Conservation (phyloP, 345 rosid genomes). For the Pistacia atlantica region DNA sequence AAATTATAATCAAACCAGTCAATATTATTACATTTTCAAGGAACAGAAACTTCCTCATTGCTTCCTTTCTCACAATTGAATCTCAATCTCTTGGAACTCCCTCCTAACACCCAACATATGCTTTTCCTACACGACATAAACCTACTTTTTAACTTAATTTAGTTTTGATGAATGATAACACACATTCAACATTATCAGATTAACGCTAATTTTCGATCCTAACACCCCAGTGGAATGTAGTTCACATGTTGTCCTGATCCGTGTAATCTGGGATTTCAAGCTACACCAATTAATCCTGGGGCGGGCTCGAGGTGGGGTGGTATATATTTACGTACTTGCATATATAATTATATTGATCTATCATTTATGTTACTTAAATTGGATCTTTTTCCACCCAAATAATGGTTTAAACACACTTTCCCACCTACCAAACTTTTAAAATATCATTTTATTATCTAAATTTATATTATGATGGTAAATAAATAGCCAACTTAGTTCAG, state of each 20-base stretch:
- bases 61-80: conserved; percentile 19
- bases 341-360: no score
- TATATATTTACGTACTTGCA: no score
- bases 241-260: conserved; percentile 28
- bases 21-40: not conserved
- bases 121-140: conserved; percentile 15
- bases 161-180: no score
- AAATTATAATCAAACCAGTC: not conserved
- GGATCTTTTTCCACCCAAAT: no score
- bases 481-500: no score
- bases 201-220: not conserved
- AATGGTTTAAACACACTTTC: no score
- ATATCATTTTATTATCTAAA: no score
- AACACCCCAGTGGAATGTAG: conserved; percentile 25
- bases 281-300: not conserved
- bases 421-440: no score
- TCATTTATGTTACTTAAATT: no score
- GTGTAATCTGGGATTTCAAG: conserved; percentile 11
- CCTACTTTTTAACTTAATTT: not conserved
- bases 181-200: not conserved
- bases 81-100: not conserved
- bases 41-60: conserved; percentile 33
- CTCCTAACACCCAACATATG: not conserved
- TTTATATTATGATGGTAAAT: no score
- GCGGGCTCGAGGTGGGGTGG: conserved; percentile 10